Percentiles rank a stretch among this genome's conserved stretches.
phyloP scores from a whole-genome alignment of 2,329 filamentous ascomycete genomes.

The Aaosphaeria arxii region DNA sequence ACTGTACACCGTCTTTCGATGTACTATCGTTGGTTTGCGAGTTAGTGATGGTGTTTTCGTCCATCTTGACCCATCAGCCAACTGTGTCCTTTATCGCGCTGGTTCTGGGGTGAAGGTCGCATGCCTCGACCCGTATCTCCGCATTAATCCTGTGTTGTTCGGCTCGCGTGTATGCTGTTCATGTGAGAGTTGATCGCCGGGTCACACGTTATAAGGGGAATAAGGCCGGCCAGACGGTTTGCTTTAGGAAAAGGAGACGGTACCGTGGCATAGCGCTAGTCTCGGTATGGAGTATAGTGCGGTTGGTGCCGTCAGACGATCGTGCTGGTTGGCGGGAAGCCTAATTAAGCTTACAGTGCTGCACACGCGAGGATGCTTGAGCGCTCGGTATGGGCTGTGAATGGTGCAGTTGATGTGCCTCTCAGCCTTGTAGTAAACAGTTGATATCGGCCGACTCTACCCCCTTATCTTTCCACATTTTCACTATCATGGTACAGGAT shows the following conservation, averaged over 20 bases:
- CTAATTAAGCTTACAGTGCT: no score
- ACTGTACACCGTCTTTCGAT: no score
- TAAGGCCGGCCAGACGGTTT: background rate
- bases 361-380: no score
- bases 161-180: background rate
- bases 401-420: no score
- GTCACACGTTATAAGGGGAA: background rate
- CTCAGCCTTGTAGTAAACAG: no score
- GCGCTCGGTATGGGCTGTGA: no score
- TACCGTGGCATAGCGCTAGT: background rate
- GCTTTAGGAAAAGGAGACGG: background rate
- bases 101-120: background rate
- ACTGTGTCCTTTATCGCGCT: background rate
- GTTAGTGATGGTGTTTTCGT: constrained; percentile 9
- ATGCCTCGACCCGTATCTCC: background rate
- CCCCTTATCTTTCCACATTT: no score
- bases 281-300: constrained; percentile 5
- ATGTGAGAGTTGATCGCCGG: constrained; percentile 1
- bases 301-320: no score
- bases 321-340: no score
- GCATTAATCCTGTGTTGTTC: background rate
- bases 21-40: no score
- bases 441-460: no score
- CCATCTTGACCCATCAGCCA: constrained; percentile 18
- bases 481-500: no score